A percentile compares a stretch with the other conserved stretches of the same genome.
phyloP scores from a whole-genome alignment of 345 rosid genomes.

The Eutrema japonicum region DNA sequence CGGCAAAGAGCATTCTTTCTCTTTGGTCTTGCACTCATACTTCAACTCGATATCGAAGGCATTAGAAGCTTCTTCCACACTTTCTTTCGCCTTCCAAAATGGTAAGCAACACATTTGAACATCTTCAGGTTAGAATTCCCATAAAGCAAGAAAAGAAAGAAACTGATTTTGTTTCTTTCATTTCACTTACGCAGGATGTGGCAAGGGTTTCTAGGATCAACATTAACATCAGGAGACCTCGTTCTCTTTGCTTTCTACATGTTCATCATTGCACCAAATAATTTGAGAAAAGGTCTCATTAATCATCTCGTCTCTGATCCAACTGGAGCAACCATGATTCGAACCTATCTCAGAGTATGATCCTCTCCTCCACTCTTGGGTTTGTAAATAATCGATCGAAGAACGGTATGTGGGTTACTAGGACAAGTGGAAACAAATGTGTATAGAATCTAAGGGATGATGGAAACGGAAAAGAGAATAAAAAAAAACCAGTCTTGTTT shows the following conservation, averaged over 20 bases:
- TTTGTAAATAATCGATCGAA: conserved; percentile 21
- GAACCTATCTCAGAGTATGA: conserved; percentile 67
- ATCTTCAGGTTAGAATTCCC: too few species aligned
- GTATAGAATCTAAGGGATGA: conserved; percentile 28
- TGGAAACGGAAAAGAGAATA: conserved; percentile 10
- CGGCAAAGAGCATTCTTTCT: conserved; percentile 95
- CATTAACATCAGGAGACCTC: conserved; percentile 85
- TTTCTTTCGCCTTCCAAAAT: conserved; percentile 85
- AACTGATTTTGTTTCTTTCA: background rate
- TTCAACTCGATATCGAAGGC: conserved; percentile 82
- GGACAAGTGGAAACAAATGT: conserved; percentile 19
- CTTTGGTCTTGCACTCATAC: conserved; percentile 86
- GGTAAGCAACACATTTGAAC: conserved; percentile 51
- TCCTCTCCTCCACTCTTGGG: conserved; percentile 11
- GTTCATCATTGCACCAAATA: conserved; percentile 83
- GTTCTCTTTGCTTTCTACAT: conserved; percentile 76
- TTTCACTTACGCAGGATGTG: conserved; percentile 70
- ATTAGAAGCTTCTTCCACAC: conserved; percentile 76
- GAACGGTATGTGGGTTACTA: conserved; percentile 19
- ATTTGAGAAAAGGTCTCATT: conserved; percentile 71
- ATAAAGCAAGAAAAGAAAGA: background rate
- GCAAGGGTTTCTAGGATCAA: conserved; percentile 91
- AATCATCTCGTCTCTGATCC: conserved; percentile 87
- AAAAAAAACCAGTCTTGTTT: conserved; percentile 6
- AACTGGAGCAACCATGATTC: conserved; percentile 88